Evolutionary conservation across 768 basidiomycete genomes (phyloP), one percentile per base, ranked within the genome.

Genomic region (Xerocomus brunneocitrinus): DNA sequence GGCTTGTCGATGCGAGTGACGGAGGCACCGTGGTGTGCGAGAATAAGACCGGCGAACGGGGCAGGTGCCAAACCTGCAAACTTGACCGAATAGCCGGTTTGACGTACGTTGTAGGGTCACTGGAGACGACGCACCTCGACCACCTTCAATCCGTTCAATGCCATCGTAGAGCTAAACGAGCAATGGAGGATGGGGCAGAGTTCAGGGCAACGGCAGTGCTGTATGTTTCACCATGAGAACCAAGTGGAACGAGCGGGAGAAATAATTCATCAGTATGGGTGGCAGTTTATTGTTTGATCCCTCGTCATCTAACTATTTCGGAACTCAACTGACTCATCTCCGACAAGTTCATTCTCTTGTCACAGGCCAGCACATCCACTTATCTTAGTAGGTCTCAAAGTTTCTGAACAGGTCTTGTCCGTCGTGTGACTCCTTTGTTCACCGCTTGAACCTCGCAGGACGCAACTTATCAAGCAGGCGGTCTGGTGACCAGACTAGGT

Each of bases 41-140:
- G 77, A 42, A 91, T 65, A 40, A 91, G 76, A 28, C 87, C 88
- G 8, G 87, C 82, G 59, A 89, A 91, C 0, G 90, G 89, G 0
- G 81, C 89, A 1, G 90, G 90, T 4, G 89, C 90, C 27, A 92
- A 76, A 30, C 89, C 90, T 27, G 84, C 89, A 62, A 91, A 89
- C 87, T 48, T 39, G 30, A 19, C 32, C 19, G 30, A 35, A 22
- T 34, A 30, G 16, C 28, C 27, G 16, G 14, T 45, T 28, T 19
- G 27, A 30, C 25, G 28, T 31, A 9, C 5, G 44, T 12, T 45
- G n/a, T 22, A 31, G 28, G 27, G 31, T 10, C 30, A 10, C 12
- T 6, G 31, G 24, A 31, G 38, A 40, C 9, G 19, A 39, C 46
- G n/a, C 24, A 71, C 80, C 71, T 82, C 80, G 53, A 81, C 66